Evolutionary conservation across 768 basidiomycete species (phyloP).

Genomic region (Royoungia palumana): DNA sequence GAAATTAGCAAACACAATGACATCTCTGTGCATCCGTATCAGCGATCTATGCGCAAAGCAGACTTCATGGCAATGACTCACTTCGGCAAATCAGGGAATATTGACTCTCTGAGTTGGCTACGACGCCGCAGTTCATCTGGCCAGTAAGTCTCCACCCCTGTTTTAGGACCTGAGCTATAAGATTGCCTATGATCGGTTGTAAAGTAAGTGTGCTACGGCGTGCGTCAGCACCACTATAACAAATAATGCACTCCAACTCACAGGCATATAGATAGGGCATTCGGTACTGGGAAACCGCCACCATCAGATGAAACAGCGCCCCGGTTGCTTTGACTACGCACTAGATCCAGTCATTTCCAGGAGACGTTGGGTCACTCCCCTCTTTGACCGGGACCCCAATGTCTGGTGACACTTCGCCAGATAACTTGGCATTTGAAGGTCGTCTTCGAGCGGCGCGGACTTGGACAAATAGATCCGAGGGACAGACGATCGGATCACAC

Average conservation of each 20-base stretch:
- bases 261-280: constrained; percentile 47
- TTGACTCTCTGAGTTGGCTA: constrained; percentile 32
- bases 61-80: constrained; percentile 17
- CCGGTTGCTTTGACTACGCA: constrained; percentile 23
- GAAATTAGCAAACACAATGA: constrained; percentile 51
- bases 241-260: constrained; percentile 16
- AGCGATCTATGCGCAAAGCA: background rate
- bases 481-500: constrained; percentile 43
- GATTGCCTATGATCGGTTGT: constrained; percentile 50
- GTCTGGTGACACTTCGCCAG: constrained; percentile 10
- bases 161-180: constrained; percentile 22
- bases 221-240: background rate
- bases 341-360: constrained; percentile 42
- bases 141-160: constrained; percentile 32
- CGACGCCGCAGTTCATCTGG: constrained; percentile 38
- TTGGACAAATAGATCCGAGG: constrained; percentile 36
- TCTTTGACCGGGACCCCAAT: constrained; percentile 36
- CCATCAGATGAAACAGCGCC: constrained; percentile 2
- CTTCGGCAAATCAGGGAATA: constrained; percentile 46
- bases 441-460: constrained; percentile 27
- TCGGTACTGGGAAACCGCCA: constrained; percentile 33
- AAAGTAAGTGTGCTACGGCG: constrained; percentile 43
- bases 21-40: constrained; percentile 28
- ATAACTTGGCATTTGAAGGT: background rate
- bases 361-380: constrained; percentile 40